Conservation (phyloP, 2,329 filamentous ascomycete genomes). For the Xylaria sp. region DNA sequence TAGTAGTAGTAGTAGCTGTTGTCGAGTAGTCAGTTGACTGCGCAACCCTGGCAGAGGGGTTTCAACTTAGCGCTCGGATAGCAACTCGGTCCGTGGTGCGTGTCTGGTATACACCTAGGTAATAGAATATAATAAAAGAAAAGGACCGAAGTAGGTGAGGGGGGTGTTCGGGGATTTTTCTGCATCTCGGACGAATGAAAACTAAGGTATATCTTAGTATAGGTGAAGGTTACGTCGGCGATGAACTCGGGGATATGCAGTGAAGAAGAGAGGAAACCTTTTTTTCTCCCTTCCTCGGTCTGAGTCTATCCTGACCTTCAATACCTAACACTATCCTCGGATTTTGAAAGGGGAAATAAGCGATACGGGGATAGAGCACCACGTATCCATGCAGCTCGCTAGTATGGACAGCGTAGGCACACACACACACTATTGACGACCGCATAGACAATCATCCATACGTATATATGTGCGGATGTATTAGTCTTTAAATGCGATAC, state of each 20-base stretch:
- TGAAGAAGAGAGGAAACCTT: not conserved
- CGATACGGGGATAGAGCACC: slow-evolving; percentile 35
- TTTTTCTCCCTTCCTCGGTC: not conserved
- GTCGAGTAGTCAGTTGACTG: slow-evolving; percentile 6
- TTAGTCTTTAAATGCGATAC: slow-evolving; percentile 12
- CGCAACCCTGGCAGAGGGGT: slow-evolving; percentile 11
- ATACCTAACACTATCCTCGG: not conserved
- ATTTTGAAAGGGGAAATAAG: slow-evolving; percentile 25
- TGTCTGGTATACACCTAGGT: not conserved
- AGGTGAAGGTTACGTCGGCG: slow-evolving; percentile 13
- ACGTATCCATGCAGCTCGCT: slow-evolving; percentile 38
- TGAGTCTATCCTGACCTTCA: slow-evolving; percentile 1
- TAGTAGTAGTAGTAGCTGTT: not conserved
- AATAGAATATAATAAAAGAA: slow-evolving; percentile 4
- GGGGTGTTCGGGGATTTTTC: not conserved
- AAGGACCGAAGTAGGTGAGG: not conserved
- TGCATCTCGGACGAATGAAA: slow-evolving; percentile 1
- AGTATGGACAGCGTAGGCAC: slow-evolving; percentile 1
- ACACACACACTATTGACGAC: slow-evolving; percentile 23
- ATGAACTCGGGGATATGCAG: not conserved
- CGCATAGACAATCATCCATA: slow-evolving; percentile 13
- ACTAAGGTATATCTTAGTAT: not conserved
- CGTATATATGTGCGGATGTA: not conserved
- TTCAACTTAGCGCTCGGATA: slow-evolving; percentile 31
- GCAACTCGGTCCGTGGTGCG: slow-evolving; percentile 5